phyloP scores from a whole-genome alignment of 805 yeast species.

The Saccharomycopsis sp. region DNA sequence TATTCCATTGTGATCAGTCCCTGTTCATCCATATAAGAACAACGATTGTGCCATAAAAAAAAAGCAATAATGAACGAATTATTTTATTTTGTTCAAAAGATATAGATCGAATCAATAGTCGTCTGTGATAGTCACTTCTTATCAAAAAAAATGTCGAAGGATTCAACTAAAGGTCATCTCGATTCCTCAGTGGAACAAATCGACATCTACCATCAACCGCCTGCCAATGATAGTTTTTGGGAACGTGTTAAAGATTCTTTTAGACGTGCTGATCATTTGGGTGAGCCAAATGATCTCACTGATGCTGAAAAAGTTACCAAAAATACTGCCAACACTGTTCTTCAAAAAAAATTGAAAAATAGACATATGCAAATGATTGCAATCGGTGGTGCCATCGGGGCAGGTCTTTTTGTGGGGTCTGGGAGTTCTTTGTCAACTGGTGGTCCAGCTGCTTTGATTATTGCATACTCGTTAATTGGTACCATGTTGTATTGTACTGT shows the following conservation, averaged over 20 bases:
- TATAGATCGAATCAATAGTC: no score
- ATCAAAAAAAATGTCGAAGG: no score
- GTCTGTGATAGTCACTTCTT: no score
- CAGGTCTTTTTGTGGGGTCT: constrained; percentile 70
- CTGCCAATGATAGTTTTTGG: no score
- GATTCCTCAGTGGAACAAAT: no score
- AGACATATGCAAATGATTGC: constrained; percentile 78
- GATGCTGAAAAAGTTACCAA: not conserved
- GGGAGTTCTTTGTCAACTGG: constrained; percentile 56
- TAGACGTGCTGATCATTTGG: not conserved
- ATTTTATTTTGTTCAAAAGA: no score
- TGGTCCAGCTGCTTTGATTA: constrained; percentile 60
- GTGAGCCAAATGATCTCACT: not conserved
- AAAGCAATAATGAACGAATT: no score
- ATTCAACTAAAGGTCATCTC: no score
- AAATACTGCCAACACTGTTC: not conserved
- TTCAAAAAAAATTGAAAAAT: not conserved
- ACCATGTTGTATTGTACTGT: constrained; percentile 50
- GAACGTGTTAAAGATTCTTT: not conserved
- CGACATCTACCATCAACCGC: no score
- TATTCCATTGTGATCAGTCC: no score
- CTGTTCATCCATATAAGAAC: no score
- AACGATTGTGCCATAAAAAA: no score
- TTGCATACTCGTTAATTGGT: constrained; percentile 48
- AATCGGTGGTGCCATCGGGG: constrained; percentile 70